phyloP scores from a whole-genome alignment of 2,329 filamentous ascomycete species.

The Teratosphaeria pseudoeucalypti region DNA sequence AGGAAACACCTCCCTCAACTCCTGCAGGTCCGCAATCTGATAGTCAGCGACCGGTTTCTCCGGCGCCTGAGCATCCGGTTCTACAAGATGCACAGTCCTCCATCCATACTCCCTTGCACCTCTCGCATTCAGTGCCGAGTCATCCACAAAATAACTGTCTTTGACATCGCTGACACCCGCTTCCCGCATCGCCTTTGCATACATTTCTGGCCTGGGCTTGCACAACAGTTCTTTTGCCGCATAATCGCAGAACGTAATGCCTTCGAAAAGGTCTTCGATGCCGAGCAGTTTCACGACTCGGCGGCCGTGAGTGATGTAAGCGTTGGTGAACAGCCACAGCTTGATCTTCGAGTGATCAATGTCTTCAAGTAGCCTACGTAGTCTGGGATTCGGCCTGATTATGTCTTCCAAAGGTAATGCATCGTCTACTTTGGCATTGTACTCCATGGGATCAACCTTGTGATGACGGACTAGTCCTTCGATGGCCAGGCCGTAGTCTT shows the following conservation, averaged over 20 bases:
- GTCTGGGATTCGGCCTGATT: slow-evolving; percentile 64
- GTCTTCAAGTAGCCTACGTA: slow-evolving; percentile 67
- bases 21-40: slow-evolving; percentile 64
- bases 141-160: slow-evolving; percentile 94
- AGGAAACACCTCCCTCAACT: slow-evolving; percentile 67
- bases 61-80: slow-evolving; percentile 57
- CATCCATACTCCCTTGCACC: slow-evolving; percentile 72
- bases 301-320: slow-evolving; percentile 78
- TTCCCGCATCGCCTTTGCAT: slow-evolving; percentile 76
- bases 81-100: slow-evolving; percentile 76
- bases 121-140: slow-evolving; percentile 73
- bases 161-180: slow-evolving; percentile 58
- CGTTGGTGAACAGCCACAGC: slow-evolving; percentile 92
- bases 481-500: slow-evolving; percentile 91
- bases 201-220: slow-evolving; percentile 80
- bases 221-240: slow-evolving; percentile 61
- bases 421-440: slow-evolving; percentile 91
- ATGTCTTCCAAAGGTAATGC: slow-evolving; percentile 78
- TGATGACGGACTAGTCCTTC: slow-evolving; percentile 90
- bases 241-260: slow-evolving; percentile 93
- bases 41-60: slow-evolving; percentile 52
- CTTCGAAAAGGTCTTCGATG: slow-evolving; percentile 84
- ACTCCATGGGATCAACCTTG: slow-evolving; percentile 87
- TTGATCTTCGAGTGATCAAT: slow-evolving; percentile 77
- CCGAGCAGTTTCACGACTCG: slow-evolving; percentile 71